Conservation (phyloP, 192 early-diverging fungal genomes). For the Piromyces sp. region DNA sequence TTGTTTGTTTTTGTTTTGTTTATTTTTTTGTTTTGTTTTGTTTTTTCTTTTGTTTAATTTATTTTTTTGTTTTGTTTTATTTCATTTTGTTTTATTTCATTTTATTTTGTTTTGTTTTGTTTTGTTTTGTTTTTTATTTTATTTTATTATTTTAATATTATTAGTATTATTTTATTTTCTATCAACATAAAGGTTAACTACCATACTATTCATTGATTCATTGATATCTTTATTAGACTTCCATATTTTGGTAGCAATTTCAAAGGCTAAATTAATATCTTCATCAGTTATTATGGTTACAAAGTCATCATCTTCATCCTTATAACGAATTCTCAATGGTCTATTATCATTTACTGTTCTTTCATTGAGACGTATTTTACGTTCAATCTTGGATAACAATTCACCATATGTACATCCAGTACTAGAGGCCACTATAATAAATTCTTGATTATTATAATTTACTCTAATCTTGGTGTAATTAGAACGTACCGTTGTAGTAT, state of each 20-base stretch:
- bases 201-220: background rate
- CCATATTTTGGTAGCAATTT: slow-evolving; percentile 12
- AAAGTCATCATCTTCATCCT: slow-evolving; percentile 86
- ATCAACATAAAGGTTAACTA: background rate
- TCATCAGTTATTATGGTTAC: slow-evolving; percentile 73
- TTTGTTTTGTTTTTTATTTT: no score
- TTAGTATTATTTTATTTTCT: background rate
- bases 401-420: slow-evolving; percentile 55
- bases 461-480: slow-evolving; percentile 63
- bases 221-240: background rate
- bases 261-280: slow-evolving; percentile 85
- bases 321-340: slow-evolving; percentile 62
- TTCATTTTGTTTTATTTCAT: no score
- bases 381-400: slow-evolving; percentile 62
- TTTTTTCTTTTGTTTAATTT: no score
- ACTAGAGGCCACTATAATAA: slow-evolving; percentile 65
- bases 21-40: no score
- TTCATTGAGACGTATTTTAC: slow-evolving; percentile 70
- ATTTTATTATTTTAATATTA: no score
- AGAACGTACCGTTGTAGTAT: slow-evolving; percentile 12
- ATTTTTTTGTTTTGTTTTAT: no score
- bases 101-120: no score
- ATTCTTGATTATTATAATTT: slow-evolving; percentile 73
- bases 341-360: slow-evolving; percentile 16
- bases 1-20: no score